Evolutionary conservation across 352 stramenopile genomes (phyloP), one percentile per base, ranked within the genome.

Genomic region (Phytopythium delawarense): DNA sequence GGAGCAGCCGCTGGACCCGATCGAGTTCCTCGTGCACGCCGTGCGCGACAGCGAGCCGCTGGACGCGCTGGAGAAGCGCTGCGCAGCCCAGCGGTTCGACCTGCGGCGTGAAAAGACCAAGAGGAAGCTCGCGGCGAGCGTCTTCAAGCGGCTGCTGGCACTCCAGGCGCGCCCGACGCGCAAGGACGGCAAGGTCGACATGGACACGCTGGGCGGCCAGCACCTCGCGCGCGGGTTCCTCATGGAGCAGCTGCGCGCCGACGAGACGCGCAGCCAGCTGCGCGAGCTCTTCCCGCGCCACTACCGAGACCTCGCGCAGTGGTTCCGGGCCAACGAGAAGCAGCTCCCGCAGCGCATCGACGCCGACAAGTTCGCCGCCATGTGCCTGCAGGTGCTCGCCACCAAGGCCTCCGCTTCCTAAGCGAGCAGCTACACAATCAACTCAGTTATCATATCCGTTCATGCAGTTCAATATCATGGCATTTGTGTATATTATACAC

Each of bases 31-130:
- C 30, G 86, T 87, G 58, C 65, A 86, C 28, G 67, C 74, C 35
- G 72, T 87, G 34, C 70, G 76, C 25, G 65, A 83, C 58, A 74
- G 90, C 50, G 51, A 67, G 20, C 64, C 78, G 56, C 72, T 93
- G 67, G 74, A 89, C 44, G 70, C 64, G 7, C 57, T 92, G 8
- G 76, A 87, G 48, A 61, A 74, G 40, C 74, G 74, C 16, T 65
- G 78, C 28, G 69, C 62, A 7, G 69, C 72, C 18, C 65, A 69
- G 42, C 71, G 79, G 9, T 83, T 90, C 44, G 84, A 92, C 52
- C 61, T 90, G 21, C 77, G 84, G 8, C 70, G 78, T 23, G 78
- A 91, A 59, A 76, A 71, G 64, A 89, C 69, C 9, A 92, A 92
- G 68, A 81, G 75, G 30, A 45, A 63, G 32, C 74, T 89, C 32